Percentiles rank a stretch among this genome's conserved stretches.
phyloP scores from a whole-genome alignment of 352 stramenopile genomes.

The Aphanomyces stellatus region DNA sequence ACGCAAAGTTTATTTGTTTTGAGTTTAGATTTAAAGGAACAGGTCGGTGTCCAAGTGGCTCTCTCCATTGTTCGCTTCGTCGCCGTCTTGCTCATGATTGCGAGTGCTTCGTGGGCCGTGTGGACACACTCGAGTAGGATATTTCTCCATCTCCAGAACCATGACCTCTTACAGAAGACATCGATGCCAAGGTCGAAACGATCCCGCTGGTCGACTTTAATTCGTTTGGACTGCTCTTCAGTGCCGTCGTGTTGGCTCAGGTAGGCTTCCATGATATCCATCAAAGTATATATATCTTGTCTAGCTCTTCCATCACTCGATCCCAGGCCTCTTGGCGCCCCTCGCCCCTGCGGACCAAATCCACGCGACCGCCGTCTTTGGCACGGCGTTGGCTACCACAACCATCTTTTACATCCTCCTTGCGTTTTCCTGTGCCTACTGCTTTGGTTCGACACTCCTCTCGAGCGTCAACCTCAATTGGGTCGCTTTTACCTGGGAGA shows the following conservation, averaged over 20 bases:
- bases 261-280: neutral
- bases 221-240: constrained; percentile 87
- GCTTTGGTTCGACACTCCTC: constrained; percentile 69
- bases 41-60: constrained; percentile 77
- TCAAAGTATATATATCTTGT: neutral
- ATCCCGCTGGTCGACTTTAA: constrained; percentile 49
- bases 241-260: constrained; percentile 82
- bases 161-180: constrained; percentile 11
- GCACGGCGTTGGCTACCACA: constrained; percentile 70
- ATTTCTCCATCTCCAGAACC: constrained; percentile 12
- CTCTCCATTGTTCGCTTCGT: constrained; percentile 84
- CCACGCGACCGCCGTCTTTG: constrained; percentile 59
- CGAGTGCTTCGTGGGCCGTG: constrained; percentile 66
- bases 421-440: constrained; percentile 68
- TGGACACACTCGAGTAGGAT: constrained; percentile 51
- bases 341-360: constrained; percentile 47
- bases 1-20: too few relatives aligned
- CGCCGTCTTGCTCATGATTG: constrained; percentile 81
- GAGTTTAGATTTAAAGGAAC: constrained; percentile 81
- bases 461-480: constrained; percentile 89
- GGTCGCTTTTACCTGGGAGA: constrained; percentile 77
- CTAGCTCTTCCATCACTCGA: constrained; percentile 86
- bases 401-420: constrained; percentile 80
- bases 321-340: constrained; percentile 73
- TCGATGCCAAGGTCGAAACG: constrained; percentile 57